Evolutionary conservation across 1,139 yeast species (phyloP).

Genomic region (Lodderomyces parapsilosis): DNA sequence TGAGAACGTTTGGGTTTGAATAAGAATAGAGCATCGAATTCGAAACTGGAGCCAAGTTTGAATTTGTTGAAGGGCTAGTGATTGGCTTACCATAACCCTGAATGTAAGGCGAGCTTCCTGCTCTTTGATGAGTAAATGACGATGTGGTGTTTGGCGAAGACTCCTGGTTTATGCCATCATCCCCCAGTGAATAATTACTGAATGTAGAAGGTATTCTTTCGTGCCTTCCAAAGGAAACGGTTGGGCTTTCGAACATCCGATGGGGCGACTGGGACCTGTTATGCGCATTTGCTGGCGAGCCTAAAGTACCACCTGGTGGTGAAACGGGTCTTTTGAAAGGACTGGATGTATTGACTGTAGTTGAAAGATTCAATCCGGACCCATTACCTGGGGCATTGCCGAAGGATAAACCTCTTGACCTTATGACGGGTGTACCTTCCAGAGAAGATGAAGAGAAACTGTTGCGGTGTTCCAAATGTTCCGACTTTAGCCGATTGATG

Average conservation of each 20-base stretch:
- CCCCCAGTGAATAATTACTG: conserved; percentile 38
- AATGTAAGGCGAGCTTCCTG: conserved; percentile 8
- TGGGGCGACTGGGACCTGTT: conserved; percentile 31
- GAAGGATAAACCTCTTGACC: conserved; percentile 43
- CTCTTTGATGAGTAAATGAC: conserved; percentile 7
- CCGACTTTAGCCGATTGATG: conserved; percentile 79
- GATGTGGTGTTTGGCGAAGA: conserved; percentile 3
- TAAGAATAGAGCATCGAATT: conserved; percentile 24
- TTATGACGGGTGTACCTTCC: conserved; percentile 34
- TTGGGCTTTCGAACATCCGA: conserved; percentile 22
- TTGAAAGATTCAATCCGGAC: conserved; percentile 1
- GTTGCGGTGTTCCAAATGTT: conserved; percentile 61
- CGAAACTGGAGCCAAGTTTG: neutral
- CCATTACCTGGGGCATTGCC: conserved; percentile 16
- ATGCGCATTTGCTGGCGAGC: conserved; percentile 12
- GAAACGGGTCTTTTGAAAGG: conserved; percentile 20
- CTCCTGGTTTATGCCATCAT: conserved; percentile 24
- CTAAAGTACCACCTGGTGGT: conserved; percentile 12
- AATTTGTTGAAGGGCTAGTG: neutral
- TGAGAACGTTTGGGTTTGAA: conserved; percentile 63
- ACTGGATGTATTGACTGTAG: neutral
- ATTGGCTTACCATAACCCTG: conserved; percentile 6
- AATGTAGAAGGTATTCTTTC: conserved; percentile 36
- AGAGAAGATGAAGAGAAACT: conserved; percentile 44
- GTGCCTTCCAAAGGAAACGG: conserved; percentile 14